Evolutionary conservation across 2,329 filamentous ascomycete species (phyloP), one percentile per base, ranked within the genome.

Genomic region (Sordariomycetes sp.): DNA sequence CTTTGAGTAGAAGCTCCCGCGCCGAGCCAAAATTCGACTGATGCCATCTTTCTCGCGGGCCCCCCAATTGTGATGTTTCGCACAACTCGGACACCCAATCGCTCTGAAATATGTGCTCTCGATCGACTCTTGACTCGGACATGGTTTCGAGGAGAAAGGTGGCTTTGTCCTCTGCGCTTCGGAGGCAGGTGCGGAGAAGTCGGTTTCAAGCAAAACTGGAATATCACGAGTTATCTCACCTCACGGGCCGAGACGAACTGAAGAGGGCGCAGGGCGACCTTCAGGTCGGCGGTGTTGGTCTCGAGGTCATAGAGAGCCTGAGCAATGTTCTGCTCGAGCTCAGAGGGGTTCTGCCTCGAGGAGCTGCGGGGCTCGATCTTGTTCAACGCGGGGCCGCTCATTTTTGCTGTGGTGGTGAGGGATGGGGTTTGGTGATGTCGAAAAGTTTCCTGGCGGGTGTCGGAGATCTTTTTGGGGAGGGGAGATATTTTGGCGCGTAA

Each of bases 241-340:
- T 99, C 94, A 79, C 92, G 90, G 76, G 94, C 94, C 80, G 90
- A 96, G 77, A 95, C 90, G 79, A 99, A 92, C 86, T 99, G 94
- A 79, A 99, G 87, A 78, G 94, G 94, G 74, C 94, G 88, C 75
- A 99, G 88, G 70, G 91, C 88, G 73, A 85, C 85, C 89, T 93
- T 96, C 80, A 99, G 89, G 80, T 99, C 94, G 76, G 91, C 83
- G 74, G 94, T 96, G 87, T 97, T 97, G 82, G 87, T 92, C 90
- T 99, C 94, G 79, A 99, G 90, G 74, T 99, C 94, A 83, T 88
- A 95, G 67, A 99, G 90, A 80, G 94, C 94, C 79, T 87, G 89
- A 76, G 94, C 94, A 76, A 99, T 95, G 84, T 81, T 90, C 78
- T 84, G 87, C 90, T 99, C 94, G 70, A 97, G 88, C 88, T 99